Conservation (phyloP, 176 grass and related monocot genomes). For the Echinochloa phyllopogon region DNA sequence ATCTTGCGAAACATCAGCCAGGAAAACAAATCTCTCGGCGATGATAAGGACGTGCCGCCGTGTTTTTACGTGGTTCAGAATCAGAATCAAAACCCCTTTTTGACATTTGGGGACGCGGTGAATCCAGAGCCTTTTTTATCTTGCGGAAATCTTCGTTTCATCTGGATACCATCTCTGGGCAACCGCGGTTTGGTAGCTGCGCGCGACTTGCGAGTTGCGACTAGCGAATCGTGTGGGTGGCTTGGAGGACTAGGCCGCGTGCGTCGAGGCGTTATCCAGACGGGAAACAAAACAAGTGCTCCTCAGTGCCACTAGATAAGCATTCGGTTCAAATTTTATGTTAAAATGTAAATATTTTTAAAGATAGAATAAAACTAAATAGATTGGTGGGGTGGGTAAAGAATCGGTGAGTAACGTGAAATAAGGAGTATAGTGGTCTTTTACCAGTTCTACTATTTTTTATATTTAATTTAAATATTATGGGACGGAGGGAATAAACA, state of each 20-base stretch:
- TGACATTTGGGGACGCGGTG: slow-evolving; percentile 5
- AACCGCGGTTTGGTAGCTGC: background rate
- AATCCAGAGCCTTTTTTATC: background rate
- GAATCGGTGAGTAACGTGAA: too few species aligned
- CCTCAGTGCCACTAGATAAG: too few species aligned
- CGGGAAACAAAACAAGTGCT: background rate
- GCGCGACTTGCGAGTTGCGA: background rate
- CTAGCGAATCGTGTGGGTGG: background rate
- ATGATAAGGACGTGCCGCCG: background rate
- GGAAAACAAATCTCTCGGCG: background rate
- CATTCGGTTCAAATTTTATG: too few species aligned
- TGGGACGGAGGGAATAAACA: too few species aligned
- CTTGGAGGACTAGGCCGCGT: background rate
- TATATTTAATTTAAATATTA: too few species aligned
- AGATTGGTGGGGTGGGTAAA: too few species aligned
- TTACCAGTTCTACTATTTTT: too few species aligned
- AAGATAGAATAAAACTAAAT: too few species aligned
- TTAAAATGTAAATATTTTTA: too few species aligned
- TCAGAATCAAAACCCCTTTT: slow-evolving; percentile 16
- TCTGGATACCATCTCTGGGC: background rate
- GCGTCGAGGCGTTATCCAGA: slow-evolving; percentile 21
- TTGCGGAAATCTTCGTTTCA: background rate
- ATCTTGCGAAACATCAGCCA: background rate
- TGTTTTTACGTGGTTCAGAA: slow-evolving; percentile 20
- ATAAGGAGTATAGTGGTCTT: too few species aligned